Evolutionary conservation across 495 filamentous ascomycete genomes (phyloP), one percentile per base, ranked within the genome.

Genomic region (Aspergillus indologenus): DNA sequence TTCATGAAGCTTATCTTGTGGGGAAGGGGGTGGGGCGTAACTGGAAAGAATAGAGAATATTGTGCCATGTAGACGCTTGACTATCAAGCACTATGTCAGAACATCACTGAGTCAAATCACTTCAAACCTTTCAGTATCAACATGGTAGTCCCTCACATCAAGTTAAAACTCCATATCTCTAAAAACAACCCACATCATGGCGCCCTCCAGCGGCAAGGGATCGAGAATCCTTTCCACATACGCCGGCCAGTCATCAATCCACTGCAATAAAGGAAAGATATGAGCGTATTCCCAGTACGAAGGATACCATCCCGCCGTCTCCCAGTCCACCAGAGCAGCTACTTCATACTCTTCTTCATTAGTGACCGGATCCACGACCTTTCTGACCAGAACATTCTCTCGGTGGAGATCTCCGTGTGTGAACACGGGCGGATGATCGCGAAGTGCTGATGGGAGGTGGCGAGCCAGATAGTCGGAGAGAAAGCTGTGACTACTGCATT

Each of bases 211-310:
- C 54, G 63, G 63, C 44, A 60, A 64, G 40, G 63, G 66, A 61
- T 68, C 58, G 50, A 68, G 26, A 57, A 68, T 57, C 47, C 62
- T 68, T 61, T 68, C 61, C 60, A 65, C 18, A 61, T 60, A 59
- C 54, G 3, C 59, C 42, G 66, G 61, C 63, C 63, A 69, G 55
- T 69, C 63, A 45, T 66, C 63, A 60, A 60, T 34, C 62, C 60
- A 68, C 52, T 65, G 62, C 26, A 68, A 61, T 1, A 68, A 24
- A 11, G 60, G 57, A 42, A 63, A 58, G 6, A 52, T 51, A 52
- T 52, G 71, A 18, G 72, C 60, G 60, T 73, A 81, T 61, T 81
- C 80, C 80, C 77, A 81, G 65, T 81, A 77, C 22, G 68, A 64
- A 56, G 78, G 74, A 71, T 75, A 79, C 73, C 73, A 82, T 31